A percentile compares a stretch with the other conserved stretches of the same genome.
These are phyloP conservation scores for Agaricus subrufescens DNA, from an alignment of 768 basidiomycete genomes.

Conservation along the genomic window DNA sequence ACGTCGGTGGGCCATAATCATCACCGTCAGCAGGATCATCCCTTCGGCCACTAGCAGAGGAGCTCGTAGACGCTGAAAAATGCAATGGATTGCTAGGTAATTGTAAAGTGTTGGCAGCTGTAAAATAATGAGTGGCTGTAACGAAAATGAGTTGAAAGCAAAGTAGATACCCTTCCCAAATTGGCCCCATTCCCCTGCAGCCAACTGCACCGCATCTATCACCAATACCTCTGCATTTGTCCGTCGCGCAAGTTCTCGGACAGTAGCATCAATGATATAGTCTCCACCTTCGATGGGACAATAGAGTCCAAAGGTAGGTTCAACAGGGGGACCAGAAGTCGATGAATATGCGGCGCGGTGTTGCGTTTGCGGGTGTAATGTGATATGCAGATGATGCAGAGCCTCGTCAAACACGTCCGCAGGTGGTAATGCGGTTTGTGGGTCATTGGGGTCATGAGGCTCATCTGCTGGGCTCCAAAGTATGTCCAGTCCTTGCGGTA, in stretches of 20 bases:
- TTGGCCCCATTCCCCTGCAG: slow-evolving; percentile 82
- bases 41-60: slow-evolving; percentile 24
- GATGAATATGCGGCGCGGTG: slow-evolving; percentile 62
- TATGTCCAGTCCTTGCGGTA: slow-evolving; percentile 55
- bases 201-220: slow-evolving; percentile 79
- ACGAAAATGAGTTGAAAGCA: neutral
- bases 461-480: slow-evolving; percentile 58
- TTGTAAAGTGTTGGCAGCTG: slow-evolving; percentile 67
- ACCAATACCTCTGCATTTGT: slow-evolving; percentile 80
- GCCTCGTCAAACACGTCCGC: slow-evolving; percentile 74
- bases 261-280: slow-evolving; percentile 74
- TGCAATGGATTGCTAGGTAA: slow-evolving; percentile 76
- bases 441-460: slow-evolving; percentile 21
- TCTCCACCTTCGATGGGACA: slow-evolving; percentile 86
- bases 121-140: neutral
- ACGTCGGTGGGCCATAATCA: slow-evolving; percentile 18
- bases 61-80: slow-evolving; percentile 34
- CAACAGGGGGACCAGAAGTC: slow-evolving; percentile 47
- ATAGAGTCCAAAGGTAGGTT: slow-evolving; percentile 83
- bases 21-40: slow-evolving; percentile 43
- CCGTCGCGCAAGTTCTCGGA: slow-evolving; percentile 69
- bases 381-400: slow-evolving; percentile 68
- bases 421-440: slow-evolving; percentile 50
- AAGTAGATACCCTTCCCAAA: slow-evolving; percentile 67
- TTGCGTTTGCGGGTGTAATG: slow-evolving; percentile 79